Evolutionary conservation across 306 rosid genomes (phyloP).

Genomic region (Sophora flavescens): DNA sequence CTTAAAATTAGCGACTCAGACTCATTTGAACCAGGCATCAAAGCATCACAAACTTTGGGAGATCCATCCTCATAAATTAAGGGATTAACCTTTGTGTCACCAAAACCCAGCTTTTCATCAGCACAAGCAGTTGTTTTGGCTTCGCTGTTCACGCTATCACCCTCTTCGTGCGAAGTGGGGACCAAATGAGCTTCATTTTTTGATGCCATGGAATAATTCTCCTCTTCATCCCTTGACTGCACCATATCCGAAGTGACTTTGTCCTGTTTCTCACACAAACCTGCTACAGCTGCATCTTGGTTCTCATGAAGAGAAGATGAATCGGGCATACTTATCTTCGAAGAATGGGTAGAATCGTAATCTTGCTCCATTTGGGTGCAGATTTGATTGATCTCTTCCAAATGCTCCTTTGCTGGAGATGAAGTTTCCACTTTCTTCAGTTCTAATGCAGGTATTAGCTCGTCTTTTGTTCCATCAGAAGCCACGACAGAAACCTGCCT

Average conservation of each 20-base stretch:
- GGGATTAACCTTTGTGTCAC: slow-evolving; percentile 67
- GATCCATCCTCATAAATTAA: slow-evolving; percentile 71
- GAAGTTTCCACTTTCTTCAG: slow-evolving; percentile 44
- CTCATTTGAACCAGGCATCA: slow-evolving; percentile 92
- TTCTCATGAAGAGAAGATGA: slow-evolving; percentile 49
- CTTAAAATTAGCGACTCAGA: slow-evolving; percentile 97
- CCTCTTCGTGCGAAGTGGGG: slow-evolving; percentile 41
- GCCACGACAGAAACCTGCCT: slow-evolving; percentile 54
- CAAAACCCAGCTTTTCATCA: slow-evolving; percentile 60
- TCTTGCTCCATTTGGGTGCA: slow-evolving; percentile 57
- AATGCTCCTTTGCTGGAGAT: slow-evolving; percentile 48
- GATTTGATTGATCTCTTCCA: slow-evolving; percentile 54
- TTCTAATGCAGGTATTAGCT: slow-evolving; percentile 45
- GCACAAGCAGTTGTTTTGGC: slow-evolving; percentile 43
- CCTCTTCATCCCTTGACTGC: slow-evolving; percentile 54
- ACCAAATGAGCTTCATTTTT: slow-evolving; percentile 41
- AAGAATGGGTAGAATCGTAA: slow-evolving; percentile 34
- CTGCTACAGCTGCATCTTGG: slow-evolving; percentile 55
- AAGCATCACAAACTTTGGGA: slow-evolving; percentile 86
- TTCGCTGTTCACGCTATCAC: slow-evolving; percentile 44
- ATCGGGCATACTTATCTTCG: slow-evolving; percentile 46
- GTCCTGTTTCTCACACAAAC: slow-evolving; percentile 49
- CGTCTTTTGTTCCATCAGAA: slow-evolving; percentile 49
- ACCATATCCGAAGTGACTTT: slow-evolving; percentile 49
- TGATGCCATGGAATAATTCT: slow-evolving; percentile 38